Evolutionary conservation across 1,284 basidiomycete species (phyloP).

Genomic region (Gomphus bonarii): DNA sequence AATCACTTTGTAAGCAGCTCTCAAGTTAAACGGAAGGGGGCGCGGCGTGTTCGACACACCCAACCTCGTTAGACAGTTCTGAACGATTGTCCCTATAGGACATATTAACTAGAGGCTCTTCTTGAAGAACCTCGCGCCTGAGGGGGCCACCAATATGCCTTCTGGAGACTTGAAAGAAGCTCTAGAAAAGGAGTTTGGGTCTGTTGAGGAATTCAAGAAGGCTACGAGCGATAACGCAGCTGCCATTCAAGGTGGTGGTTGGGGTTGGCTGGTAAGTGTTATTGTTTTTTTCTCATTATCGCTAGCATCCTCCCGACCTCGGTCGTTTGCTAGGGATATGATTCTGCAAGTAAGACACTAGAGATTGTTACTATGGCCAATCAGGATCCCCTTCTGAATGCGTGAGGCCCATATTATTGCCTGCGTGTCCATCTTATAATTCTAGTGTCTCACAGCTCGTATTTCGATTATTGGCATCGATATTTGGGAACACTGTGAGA

Average conservation of each 20-base stretch:
- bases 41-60: slow-evolving; percentile 17
- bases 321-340: slow-evolving; percentile 36
- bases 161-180: slow-evolving; percentile 49
- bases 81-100: slow-evolving; percentile 29
- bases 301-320: neutral
- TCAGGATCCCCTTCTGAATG: slow-evolving; percentile 75
- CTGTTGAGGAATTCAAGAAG: slow-evolving; percentile 56
- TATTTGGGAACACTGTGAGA: slow-evolving; percentile 62
- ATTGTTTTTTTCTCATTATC: neutral
- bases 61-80: slow-evolving; percentile 20
- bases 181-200: slow-evolving; percentile 58
- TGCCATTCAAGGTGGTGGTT: slow-evolving; percentile 84
- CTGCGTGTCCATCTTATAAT: neutral
- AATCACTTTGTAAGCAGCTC: slow-evolving; percentile 64
- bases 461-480: slow-evolving; percentile 83
- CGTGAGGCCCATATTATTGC: neutral
- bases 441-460: slow-evolving; percentile 26
- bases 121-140: slow-evolving; percentile 82
- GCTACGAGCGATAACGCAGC: slow-evolving; percentile 69
- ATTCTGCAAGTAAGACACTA: slow-evolving; percentile 52
- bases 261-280: slow-evolving; percentile 85
- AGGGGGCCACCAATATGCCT: slow-evolving; percentile 30
- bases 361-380: slow-evolving; percentile 75
- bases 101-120: slow-evolving; percentile 91
- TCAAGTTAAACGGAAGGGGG: slow-evolving; percentile 66